Conservation (phyloP, 352 stramenopile species). For the Aphanomyces invadans region DNA sequence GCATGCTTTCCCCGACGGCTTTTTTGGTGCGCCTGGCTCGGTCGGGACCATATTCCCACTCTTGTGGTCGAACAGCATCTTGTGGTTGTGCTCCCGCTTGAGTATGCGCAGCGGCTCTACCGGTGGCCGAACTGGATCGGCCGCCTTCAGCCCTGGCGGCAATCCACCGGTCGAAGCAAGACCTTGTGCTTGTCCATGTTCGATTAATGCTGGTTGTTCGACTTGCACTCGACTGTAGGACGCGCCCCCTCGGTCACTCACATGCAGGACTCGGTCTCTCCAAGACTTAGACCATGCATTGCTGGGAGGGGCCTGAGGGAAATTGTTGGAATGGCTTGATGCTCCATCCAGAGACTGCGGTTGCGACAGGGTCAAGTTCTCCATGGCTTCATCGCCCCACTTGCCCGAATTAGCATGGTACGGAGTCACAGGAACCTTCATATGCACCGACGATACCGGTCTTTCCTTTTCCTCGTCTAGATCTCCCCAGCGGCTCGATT, state of each 20-base stretch:
- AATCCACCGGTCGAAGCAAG: neutral
- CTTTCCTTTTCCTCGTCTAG: neutral
- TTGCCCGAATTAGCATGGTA: slow-evolving; percentile 6
- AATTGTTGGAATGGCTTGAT: no score
- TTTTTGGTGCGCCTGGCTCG: neutral
- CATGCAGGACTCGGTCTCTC: slow-evolving; percentile 26
- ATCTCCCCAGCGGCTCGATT: neutral
- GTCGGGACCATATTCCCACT: slow-evolving; percentile 42
- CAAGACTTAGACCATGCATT: slow-evolving; percentile 25
- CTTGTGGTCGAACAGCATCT: slow-evolving; percentile 70
- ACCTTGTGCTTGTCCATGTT: no score
- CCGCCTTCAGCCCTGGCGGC: neutral
- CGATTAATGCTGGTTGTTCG: no score
- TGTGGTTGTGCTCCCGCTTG: slow-evolving; percentile 36
- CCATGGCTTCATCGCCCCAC: neutral
- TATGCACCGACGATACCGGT: slow-evolving; percentile 32
- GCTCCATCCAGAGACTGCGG: slow-evolving; percentile 41
- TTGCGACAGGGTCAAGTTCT: slow-evolving; percentile 1
- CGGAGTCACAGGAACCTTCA: slow-evolving; percentile 32
- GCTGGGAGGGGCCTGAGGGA: no score
- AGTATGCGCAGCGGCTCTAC: slow-evolving; percentile 36
- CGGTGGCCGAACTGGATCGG: neutral
- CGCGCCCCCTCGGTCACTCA: slow-evolving; percentile 17
- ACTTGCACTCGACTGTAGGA: no score
- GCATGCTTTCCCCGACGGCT: neutral